These are phyloP conservation scores for Suillus placidus DNA, from an alignment of 768 basidiomycete genomes.

Conservation along the genomic window DNA sequence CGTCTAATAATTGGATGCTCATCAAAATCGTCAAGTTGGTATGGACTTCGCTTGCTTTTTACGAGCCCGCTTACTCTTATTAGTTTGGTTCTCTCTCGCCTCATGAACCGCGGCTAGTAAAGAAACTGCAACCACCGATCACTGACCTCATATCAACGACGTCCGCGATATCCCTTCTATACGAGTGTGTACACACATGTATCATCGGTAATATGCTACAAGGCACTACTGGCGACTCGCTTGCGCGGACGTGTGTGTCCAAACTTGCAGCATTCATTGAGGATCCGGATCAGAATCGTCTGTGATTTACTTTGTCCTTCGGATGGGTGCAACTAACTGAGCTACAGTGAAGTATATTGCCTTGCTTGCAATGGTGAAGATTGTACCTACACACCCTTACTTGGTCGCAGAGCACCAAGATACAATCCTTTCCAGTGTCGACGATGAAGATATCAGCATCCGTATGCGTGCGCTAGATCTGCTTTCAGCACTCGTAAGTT, in stretches of 20 bases:
- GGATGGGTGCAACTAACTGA: neutral
- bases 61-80: slow-evolving; percentile 7
- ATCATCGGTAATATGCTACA: slow-evolving; percentile 97
- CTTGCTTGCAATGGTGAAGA: slow-evolving; percentile 91
- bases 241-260: slow-evolving; percentile 88
- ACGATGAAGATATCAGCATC: slow-evolving; percentile 94
- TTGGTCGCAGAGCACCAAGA: slow-evolving; percentile 91
- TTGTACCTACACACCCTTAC: slow-evolving; percentile 89
- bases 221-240: slow-evolving; percentile 69
- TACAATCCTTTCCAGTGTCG: slow-evolving; percentile 85
- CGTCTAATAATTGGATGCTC: slow-evolving; percentile 99
- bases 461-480: slow-evolving; percentile 95
- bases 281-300: slow-evolving; percentile 94
- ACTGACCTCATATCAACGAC: slow-evolving; percentile 96
- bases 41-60: slow-evolving; percentile 25
- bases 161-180: slow-evolving; percentile 91
- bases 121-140: slow-evolving; percentile 92
- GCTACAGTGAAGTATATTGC: slow-evolving; percentile 95
- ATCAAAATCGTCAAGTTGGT: slow-evolving; percentile 98
- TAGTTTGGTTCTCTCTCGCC: slow-evolving; percentile 95
- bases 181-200: slow-evolving; percentile 98
- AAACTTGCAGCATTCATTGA: slow-evolving; percentile 92
- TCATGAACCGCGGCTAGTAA: slow-evolving; percentile 89
- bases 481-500: slow-evolving; percentile 84
- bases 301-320: slow-evolving; percentile 35